Evolutionary conservation across 2,329 filamentous ascomycete genomes (phyloP).

Genomic region (Septoria linicola): DNA sequence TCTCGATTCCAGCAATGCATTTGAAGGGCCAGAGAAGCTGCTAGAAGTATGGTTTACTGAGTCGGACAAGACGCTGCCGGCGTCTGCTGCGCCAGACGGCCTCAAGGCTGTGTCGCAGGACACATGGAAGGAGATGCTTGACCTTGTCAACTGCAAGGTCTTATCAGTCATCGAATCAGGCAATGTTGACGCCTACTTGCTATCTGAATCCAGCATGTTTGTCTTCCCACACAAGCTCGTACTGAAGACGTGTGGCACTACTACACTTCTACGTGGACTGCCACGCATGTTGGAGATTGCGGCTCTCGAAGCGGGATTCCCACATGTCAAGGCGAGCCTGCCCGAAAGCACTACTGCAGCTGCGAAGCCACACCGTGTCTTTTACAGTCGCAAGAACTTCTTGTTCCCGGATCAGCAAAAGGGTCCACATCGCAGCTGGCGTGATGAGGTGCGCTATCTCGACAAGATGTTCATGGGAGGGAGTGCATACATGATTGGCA

Average conservation of each 20-base stretch:
- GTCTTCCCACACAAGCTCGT: conserved; percentile 99
- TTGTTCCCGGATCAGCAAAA: conserved; percentile 91
- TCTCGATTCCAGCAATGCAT: conserved; percentile 91
- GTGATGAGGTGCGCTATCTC: conserved; percentile 87
- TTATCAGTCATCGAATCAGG: conserved; percentile 91
- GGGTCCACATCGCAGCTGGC: conserved; percentile 95
- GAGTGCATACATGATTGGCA: conserved; percentile 98
- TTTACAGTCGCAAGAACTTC: conserved; percentile 99
- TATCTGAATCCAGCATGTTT: conserved; percentile 99
- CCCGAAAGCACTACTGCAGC: conserved; percentile 68
- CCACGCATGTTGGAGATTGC: conserved; percentile 92
- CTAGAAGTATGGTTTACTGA: conserved; percentile 98
- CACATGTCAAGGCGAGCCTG: conserved; percentile 68
- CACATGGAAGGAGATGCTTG: conserved; percentile 93
- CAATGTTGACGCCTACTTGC: conserved; percentile 89
- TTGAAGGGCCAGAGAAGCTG: conserved; percentile 97
- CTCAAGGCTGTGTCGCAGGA: conserved; percentile 82
- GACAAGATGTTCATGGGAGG: conserved; percentile 89
- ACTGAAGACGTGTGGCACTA: conserved; percentile 96
- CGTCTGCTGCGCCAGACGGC: conserved; percentile 68
- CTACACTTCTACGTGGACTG: conserved; percentile 84
- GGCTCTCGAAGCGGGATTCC: conserved; percentile 82
- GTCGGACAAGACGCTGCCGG: conserved; percentile 69
- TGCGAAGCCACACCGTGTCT: conserved; percentile 89
- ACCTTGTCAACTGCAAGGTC: conserved; percentile 98